These are phyloP conservation scores for Juglanconis juglandina DNA, from an alignment of 2,329 filamentous ascomycete genomes.

Conservation along the genomic window DNA sequence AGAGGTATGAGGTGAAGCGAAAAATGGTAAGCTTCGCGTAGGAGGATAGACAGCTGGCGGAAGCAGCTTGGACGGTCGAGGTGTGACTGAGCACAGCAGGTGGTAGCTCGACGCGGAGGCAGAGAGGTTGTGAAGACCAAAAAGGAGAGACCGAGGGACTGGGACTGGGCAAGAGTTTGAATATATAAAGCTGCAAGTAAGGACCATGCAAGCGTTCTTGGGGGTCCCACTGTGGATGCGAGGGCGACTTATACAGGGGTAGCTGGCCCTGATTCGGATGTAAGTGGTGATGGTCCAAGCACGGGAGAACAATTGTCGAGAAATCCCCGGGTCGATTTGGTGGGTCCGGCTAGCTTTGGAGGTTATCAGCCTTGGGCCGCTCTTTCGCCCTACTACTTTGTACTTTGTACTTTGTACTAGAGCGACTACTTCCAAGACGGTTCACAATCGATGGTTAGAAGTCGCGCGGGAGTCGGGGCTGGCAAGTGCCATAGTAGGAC, in stretches of 20 bases:
- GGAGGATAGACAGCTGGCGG: constrained; percentile 1
- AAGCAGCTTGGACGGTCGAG: constrained; percentile 1
- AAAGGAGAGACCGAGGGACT: background rate
- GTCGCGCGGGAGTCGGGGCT: background rate
- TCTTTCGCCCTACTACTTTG: background rate
- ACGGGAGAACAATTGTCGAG: constrained; percentile 4
- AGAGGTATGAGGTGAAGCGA: background rate
- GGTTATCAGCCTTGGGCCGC: background rate
- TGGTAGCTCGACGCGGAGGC: background rate
- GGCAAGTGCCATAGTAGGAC: background rate
- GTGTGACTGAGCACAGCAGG: constrained; percentile 11
- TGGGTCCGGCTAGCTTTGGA: background rate
- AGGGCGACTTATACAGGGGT: constrained; percentile 17
- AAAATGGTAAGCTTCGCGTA: background rate
- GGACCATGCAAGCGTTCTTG: constrained; percentile 5
- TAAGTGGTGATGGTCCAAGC: constrained; percentile 7
- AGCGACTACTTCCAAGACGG: background rate
- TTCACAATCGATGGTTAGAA: background rate
- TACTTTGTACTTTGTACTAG: too few species aligned
- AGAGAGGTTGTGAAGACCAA: background rate
- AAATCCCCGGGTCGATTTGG: constrained; percentile 6
- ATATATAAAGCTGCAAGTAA: constrained; percentile 17
- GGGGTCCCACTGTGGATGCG: constrained; percentile 8
- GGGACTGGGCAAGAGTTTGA: constrained; percentile 6
- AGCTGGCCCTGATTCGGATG: constrained; percentile 11